Conservation (phyloP, 305 asterid species). For the Coffea humblotiana region DNA sequence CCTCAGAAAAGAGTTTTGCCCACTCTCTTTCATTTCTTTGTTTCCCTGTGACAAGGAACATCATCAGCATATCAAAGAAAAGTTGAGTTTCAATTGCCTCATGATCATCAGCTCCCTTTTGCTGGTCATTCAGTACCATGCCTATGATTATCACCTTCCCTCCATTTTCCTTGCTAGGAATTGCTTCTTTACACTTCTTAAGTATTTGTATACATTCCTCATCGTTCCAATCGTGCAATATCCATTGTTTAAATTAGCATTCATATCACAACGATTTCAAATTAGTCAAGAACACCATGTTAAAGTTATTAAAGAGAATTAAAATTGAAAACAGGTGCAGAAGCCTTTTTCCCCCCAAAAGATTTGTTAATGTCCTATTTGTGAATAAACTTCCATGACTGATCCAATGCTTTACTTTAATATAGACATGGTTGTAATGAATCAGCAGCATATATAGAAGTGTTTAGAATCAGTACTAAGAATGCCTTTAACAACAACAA, state of each 20-base stretch:
- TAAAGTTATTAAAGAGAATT: background rate
- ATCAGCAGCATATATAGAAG: too few relatives aligned
- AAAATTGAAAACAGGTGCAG: background rate
- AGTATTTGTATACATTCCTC: constrained; percentile 3
- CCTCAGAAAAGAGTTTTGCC: constrained; percentile 12
- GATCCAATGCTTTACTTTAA: too few relatives aligned
- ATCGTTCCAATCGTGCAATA: constrained; percentile 14
- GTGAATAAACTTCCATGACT: too few relatives aligned
- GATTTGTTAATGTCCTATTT: background rate
- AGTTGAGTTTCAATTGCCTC: constrained; percentile 15
- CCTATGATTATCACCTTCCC: constrained; percentile 15
- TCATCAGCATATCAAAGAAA: constrained; percentile 19
- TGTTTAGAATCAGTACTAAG: too few relatives aligned
- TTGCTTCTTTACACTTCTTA: constrained; percentile 16
- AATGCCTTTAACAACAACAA: too few relatives aligned
- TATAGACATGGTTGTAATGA: too few relatives aligned
- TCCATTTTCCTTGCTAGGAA: constrained; percentile 14
- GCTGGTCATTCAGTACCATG: background rate
- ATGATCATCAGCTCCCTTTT: background rate
- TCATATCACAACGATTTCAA: background rate
- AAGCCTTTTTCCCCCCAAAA: background rate
- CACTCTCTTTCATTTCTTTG: constrained; percentile 19
- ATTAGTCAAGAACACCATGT: background rate
- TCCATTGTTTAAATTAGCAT: background rate
- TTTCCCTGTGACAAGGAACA: constrained; percentile 13